phyloP scores from a whole-genome alignment of 176 grass and related monocot genomes.

The Carex scoparia region DNA sequence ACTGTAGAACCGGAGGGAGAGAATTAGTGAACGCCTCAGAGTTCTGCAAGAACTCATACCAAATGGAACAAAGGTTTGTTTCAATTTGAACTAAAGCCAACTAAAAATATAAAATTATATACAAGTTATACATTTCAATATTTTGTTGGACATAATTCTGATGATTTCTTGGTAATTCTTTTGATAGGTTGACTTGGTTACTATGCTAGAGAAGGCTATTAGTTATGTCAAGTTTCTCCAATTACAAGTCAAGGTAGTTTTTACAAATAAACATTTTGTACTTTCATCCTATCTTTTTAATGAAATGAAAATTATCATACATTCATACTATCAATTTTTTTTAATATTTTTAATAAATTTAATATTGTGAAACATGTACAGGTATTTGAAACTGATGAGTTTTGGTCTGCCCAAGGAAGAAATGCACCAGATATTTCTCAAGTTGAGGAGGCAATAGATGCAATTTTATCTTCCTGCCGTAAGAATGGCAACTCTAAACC shows the following conservation, averaged over 20 bases:
- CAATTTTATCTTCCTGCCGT: slow-evolving; percentile 31
- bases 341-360: neutral
- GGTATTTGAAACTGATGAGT: slow-evolving; percentile 57
- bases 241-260: slow-evolving; percentile 59
- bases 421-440: slow-evolving; percentile 37
- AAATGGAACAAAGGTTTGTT: slow-evolving; percentile 45
- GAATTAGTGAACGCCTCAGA: slow-evolving; percentile 52
- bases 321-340: neutral
- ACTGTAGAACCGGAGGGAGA: slow-evolving; percentile 47
- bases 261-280: neutral
- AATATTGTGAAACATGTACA: neutral
- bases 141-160: neutral
- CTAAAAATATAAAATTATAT: neutral
- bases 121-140: neutral
- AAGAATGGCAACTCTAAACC: neutral
- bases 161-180: neutral
- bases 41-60: slow-evolving; percentile 63
- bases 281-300: no score
- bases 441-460: slow-evolving; percentile 56
- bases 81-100: neutral
- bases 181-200: slow-evolving; percentile 44
- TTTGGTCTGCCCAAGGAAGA: slow-evolving; percentile 45
- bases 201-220: slow-evolving; percentile 76
- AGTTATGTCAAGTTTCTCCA: slow-evolving; percentile 68
- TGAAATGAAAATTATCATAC: neutral